Base-by-base conservation (phyloP, 2,329 filamentous ascomycete genomes). In the Sphaerostilbella broomeana region DNA sequence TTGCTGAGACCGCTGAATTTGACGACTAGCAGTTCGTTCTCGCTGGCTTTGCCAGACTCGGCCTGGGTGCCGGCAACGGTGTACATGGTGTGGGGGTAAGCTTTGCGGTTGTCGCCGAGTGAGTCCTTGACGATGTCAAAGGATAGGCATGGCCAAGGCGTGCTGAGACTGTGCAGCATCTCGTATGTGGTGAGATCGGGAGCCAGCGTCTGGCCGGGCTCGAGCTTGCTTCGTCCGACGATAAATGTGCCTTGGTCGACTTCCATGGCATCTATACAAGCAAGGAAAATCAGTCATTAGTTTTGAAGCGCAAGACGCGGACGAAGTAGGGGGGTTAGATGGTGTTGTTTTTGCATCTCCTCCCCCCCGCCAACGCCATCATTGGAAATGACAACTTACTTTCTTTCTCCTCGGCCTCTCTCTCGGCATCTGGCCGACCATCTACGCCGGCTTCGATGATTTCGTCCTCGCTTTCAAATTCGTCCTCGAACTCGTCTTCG, bases 81-180 rank as follows among this genome's bases (percentile, higher is more conserved):
- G 67, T 97, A 98, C 67, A 95, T 83, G 43, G 90, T 95, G 35
- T 88, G 87, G 18, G 92, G 92, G 64, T 94, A 98, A n/a, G 83
- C 81, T 62, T 83, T 94, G 57, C 92, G 83, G 62, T 87, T 81
- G 58, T 95, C 84, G 50, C 92, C 92, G 13, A 98, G 75, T 37
- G 73, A 72, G 65, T 98, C 92, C 53, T 75, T 81, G 47, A 98
- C 65, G 44, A 98, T 83, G 60, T 97, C 92, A 64, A 95, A 95
- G 2, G 90, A 97, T 12, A 98, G 75, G 60, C 92, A 98, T 3
- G 92, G 92, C 92, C 92, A 98, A 1, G 88, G 88, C 6, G 89
- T 89, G 62, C 84, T 92, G 48, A 98, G 76, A 46, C 80, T 87
- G 70, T 98, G 92, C 44, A 98, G 79, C 88, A 98, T 94, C 61